Conservation (phyloP, 2,329 filamentous ascomycete genomes). For the Penicillium sumatraense region DNA sequence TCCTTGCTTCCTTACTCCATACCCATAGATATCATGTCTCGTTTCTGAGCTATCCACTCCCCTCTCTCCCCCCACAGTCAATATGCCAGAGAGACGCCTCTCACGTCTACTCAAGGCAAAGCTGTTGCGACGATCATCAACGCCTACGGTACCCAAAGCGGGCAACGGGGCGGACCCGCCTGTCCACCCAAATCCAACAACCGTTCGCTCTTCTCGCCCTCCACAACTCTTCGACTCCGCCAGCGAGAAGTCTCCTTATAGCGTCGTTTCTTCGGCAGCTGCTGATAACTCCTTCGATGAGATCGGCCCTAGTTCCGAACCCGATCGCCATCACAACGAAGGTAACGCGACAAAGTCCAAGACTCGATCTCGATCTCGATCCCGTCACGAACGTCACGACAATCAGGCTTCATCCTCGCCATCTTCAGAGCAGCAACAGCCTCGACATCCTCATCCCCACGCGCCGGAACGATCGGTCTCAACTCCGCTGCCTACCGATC, state of each 20-base stretch:
- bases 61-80: slow-evolving; percentile 18
- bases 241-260: slow-evolving; percentile 29
- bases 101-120: slow-evolving; percentile 42
- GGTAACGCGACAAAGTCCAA: slow-evolving; percentile 5
- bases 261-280: slow-evolving; percentile 31
- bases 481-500: slow-evolving; percentile 22
- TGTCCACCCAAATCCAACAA: slow-evolving; percentile 28
- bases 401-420: slow-evolving; percentile 10
- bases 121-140: slow-evolving; percentile 44
- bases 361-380: neutral
- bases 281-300: slow-evolving; percentile 21
- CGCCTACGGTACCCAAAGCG: slow-evolving; percentile 31
- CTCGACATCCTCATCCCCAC: slow-evolving; percentile 17
- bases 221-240: slow-evolving; percentile 27
- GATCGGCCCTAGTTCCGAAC: slow-evolving; percentile 12
- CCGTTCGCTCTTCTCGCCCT: slow-evolving; percentile 21
- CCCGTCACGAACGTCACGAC: slow-evolving; percentile 7
- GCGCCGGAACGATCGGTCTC: slow-evolving; percentile 8
- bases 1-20: neutral
- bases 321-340: slow-evolving; percentile 13
- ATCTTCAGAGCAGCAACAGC: slow-evolving; percentile 18
- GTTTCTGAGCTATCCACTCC: slow-evolving; percentile 7
- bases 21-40: slow-evolving; percentile 1
- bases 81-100: slow-evolving; percentile 38
- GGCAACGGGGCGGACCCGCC: slow-evolving; percentile 31